Conservation (phyloP, 164 flowering plant species). For the Berberis thunbergii region DNA sequence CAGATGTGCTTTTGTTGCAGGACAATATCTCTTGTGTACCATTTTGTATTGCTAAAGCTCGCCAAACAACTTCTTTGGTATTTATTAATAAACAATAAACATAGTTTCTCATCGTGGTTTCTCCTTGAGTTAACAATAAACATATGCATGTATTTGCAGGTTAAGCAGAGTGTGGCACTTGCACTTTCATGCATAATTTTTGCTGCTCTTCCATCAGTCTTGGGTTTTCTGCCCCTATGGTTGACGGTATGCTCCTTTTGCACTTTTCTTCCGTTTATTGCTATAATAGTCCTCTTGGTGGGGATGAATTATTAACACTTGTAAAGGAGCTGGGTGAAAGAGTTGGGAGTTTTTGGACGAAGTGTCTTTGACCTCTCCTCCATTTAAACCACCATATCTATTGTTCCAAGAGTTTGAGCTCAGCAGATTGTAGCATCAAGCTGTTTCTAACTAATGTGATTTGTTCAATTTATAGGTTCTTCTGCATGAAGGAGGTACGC, state of each 20-base stretch:
- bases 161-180: slow-evolving; percentile 90
- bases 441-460: background rate
- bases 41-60: slow-evolving; percentile 84
- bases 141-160: slow-evolving; percentile 35
- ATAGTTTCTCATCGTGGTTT: background rate
- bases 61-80: slow-evolving; percentile 95
- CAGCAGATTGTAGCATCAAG: background rate
- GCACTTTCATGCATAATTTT: slow-evolving; percentile 71
- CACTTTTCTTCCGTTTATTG: background rate
- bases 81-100: background rate
- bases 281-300: background rate
- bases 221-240: slow-evolving; percentile 95
- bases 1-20: slow-evolving; percentile 85
- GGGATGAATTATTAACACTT: background rate
- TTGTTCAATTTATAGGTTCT: slow-evolving; percentile 59
- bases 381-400: no score
- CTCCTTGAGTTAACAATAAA: slow-evolving; percentile 2
- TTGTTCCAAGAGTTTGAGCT: no score
- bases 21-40: slow-evolving; percentile 90
- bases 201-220: slow-evolving; percentile 91
- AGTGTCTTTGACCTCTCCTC: no score
- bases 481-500: slow-evolving; percentile 95
- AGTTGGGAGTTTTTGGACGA: no score
- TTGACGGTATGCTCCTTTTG: slow-evolving; percentile 60
- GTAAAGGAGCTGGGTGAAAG: no score